phyloP scores from a whole-genome alignment of 116 monocot species.

The Thalassia testudinum region DNA sequence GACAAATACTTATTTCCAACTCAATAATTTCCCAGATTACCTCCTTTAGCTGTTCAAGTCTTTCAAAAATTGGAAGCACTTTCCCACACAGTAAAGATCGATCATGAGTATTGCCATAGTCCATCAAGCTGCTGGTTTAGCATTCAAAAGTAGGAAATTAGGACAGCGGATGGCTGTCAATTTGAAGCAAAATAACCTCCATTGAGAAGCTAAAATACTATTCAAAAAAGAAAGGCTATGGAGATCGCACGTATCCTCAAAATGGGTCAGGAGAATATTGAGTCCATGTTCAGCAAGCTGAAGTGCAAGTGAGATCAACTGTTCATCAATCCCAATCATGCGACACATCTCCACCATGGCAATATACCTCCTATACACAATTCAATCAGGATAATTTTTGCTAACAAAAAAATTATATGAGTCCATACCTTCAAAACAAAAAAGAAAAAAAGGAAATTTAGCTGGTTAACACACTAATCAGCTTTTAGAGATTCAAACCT shows the following conservation, averaged over 20 bases:
- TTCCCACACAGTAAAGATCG: constrained; percentile 40
- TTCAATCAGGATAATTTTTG: no score
- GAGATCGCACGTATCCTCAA: constrained; percentile 59
- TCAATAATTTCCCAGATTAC: constrained; percentile 15
- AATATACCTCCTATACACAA: constrained; percentile 79
- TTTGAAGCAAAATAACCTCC: not conserved
- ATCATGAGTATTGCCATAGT: constrained; percentile 10
- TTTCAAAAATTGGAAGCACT: constrained; percentile 59
- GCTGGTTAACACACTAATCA: no score
- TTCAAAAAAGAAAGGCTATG: no score
- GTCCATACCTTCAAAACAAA: no score
- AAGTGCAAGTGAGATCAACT: constrained; percentile 52
- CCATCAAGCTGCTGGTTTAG: constrained; percentile 20
- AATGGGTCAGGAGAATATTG: constrained; percentile 73
- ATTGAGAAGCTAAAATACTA: constrained; percentile 1
- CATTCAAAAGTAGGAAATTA: not conserved
- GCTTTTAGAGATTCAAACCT: no score
- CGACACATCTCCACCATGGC: constrained; percentile 89
- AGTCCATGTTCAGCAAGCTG: constrained; percentile 59
- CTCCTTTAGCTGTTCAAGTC: constrained; percentile 60
- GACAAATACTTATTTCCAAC: not conserved
- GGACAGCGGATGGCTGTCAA: not conserved
- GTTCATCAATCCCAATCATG: constrained; percentile 56
- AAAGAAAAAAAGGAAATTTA: no score
- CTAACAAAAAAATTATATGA: no score